A percentile compares a stretch with the other conserved stretches of the same genome.
These are phyloP conservation scores for Limonium bicolor DNA, from an alignment of 148 eudicot genomes.

Conservation along the genomic window DNA sequence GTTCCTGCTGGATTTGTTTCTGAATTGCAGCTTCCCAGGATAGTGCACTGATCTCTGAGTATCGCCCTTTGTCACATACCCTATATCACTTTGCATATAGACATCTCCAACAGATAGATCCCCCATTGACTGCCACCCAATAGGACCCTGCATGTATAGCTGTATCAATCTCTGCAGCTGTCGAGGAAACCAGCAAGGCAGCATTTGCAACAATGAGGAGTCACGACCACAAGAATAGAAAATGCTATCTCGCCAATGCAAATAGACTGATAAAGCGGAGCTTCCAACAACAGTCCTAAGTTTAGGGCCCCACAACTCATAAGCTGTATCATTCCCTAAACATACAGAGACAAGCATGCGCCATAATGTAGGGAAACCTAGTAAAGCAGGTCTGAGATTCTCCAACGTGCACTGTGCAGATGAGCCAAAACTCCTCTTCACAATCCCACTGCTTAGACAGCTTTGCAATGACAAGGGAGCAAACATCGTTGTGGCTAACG, in stretches of 20 bases:
- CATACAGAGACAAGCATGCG: slow-evolving; percentile 64
- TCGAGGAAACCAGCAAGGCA: slow-evolving; percentile 91
- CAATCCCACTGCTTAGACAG: slow-evolving; percentile 82
- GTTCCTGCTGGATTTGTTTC: slow-evolving; percentile 82
- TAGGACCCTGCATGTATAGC: slow-evolving; percentile 95
- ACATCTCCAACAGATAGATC: slow-evolving; percentile 51
- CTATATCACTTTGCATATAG: slow-evolving; percentile 38
- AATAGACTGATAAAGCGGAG: slow-evolving; percentile 68
- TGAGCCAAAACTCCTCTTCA: slow-evolving; percentile 46
- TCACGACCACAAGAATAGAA: slow-evolving; percentile 82
- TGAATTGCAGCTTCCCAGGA: slow-evolving; percentile 96
- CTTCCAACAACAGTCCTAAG: slow-evolving; percentile 28
- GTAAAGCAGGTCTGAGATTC: slow-evolving; percentile 82
- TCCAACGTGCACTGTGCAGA: slow-evolving; percentile 93
- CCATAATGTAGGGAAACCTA: slow-evolving; percentile 85
- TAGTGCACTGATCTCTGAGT: slow-evolving; percentile 55
- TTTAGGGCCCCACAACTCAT: slow-evolving; percentile 34
- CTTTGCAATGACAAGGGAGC: slow-evolving; percentile 74
- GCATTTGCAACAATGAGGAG: slow-evolving; percentile 86
- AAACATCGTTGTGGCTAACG: slow-evolving; percentile 85
- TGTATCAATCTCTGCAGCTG: slow-evolving; percentile 71
- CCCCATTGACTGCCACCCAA: slow-evolving; percentile 76
- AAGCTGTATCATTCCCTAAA: slow-evolving; percentile 66
- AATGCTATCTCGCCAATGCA: slow-evolving; percentile 76
- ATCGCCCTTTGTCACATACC: slow-evolving; percentile 33